Percentiles rank a stretch among this genome's conserved stretches.
phyloP scores from a whole-genome alignment of 2,329 filamentous ascomycete species.

The Didymellaceae sp. region DNA sequence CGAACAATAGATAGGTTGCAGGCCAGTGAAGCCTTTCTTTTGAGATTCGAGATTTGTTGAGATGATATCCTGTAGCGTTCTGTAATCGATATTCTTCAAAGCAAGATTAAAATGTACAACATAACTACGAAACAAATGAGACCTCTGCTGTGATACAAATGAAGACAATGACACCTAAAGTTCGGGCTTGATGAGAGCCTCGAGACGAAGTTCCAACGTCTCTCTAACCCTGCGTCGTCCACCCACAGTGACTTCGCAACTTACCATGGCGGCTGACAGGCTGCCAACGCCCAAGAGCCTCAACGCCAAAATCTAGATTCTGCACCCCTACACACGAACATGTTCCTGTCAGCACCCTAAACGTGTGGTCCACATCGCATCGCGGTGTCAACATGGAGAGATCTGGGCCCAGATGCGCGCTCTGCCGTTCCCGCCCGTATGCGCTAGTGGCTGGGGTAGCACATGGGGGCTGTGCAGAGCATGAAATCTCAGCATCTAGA shows the following conservation, averaged over 20 bases:
- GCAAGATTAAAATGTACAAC: conserved; percentile 9
- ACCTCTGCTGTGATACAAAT: too few relatives aligned
- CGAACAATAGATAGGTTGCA: background rate
- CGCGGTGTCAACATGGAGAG: conserved; percentile 10
- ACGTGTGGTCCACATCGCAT: conserved; percentile 10
- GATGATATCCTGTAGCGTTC: conserved; percentile 6
- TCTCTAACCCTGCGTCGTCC: background rate
- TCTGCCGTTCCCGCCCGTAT: conserved; percentile 18
- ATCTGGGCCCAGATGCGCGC: conserved; percentile 16
- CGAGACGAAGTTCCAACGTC: too few relatives aligned
- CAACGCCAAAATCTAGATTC: conserved; percentile 4
- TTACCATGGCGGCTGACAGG: background rate
- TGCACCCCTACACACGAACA: conserved; percentile 4
- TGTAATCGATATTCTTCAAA: background rate
- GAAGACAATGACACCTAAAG: too few relatives aligned
- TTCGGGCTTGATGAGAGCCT: background rate
- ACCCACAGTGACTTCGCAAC: background rate
- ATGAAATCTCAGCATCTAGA: conserved; percentile 5
- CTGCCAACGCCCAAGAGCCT: background rate
- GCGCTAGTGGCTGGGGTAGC: conserved; percentile 12
- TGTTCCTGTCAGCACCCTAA: conserved; percentile 17
- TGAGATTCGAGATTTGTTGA: background rate
- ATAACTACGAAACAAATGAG: too few relatives aligned
- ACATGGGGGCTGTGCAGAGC: conserved; percentile 14
- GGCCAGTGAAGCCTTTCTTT: conserved; percentile 4